These are phyloP conservation scores for Achaetomiella virescens DNA, from an alignment of 495 filamentous ascomycete species.

Conservation along the genomic window DNA sequence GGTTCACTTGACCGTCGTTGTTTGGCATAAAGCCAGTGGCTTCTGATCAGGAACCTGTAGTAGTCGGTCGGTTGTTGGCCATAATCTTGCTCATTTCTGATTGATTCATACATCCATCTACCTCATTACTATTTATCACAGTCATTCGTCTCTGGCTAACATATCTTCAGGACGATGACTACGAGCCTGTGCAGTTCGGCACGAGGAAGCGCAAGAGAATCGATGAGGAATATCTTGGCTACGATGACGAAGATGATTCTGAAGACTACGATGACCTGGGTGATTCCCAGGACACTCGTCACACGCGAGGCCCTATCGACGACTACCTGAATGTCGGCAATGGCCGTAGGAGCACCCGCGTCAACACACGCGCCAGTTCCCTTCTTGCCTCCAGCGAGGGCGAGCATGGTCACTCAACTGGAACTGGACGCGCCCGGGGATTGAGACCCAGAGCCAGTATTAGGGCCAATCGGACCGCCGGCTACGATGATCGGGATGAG, in stretches of 20 bases:
- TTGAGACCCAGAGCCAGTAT: constrained; percentile 4
- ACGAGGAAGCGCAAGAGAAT: constrained; percentile 21
- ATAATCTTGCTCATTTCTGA: no score
- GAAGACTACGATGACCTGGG: constrained; percentile 21
- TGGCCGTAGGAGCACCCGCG: constrained; percentile 16
- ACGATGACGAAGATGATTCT: constrained; percentile 28
- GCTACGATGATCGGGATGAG: constrained; percentile 40
- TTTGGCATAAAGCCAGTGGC: no score
- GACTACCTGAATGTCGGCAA: neutral
- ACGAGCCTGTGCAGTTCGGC: constrained; percentile 7
- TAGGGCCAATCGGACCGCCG: neutral
- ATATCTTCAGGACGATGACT: neutral
- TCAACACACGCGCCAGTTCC: constrained; percentile 21
- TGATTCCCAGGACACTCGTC: neutral
- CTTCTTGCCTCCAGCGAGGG: constrained; percentile 19
- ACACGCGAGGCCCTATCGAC: neutral
- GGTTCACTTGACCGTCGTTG: no score
- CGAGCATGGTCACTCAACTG: neutral
- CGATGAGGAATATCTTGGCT: constrained; percentile 12
- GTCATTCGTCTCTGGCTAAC: neutral
- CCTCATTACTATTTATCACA: neutral
- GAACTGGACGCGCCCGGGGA: neutral
- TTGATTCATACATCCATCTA: neutral
- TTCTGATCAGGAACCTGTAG: no score
- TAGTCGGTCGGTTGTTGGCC: neutral